Evolutionary conservation across 768 basidiomycete species (phyloP), one percentile per base, ranked within the genome.

Genomic region (Pisolithus tinctorius): DNA sequence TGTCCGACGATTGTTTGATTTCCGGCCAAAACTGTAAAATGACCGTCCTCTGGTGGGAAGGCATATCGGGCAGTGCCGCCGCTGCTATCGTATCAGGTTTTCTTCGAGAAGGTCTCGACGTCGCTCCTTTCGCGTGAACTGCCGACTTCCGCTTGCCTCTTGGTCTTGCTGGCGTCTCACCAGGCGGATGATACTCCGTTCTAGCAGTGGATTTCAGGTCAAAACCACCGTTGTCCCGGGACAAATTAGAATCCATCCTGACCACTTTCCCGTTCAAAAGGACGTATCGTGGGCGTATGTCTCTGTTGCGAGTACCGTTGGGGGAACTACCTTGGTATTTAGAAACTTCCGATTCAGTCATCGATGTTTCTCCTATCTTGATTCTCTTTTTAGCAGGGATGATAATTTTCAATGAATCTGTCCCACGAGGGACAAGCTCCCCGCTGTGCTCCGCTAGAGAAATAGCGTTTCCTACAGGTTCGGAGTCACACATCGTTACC

Each of bases 21-120:
- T 54, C 16, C 1, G 62, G 62, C 64, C 64, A 65, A 14, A 0
- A 30, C 1, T 17, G 31, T 5, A 47, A 25, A 36, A 36, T 36
- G 6, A 47, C 31, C 6, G 11, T 47, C 17, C 34, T 20, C 31
- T 34, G 45, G 13, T 47, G 10, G 6, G 48, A 25, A 4, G 47
- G 26, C 25, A 1, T 9, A 1, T 43, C 29, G 31, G 27, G 48
- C 3, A 36, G 20, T 20, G 45, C 7, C 7, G 10, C 23, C 20
- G 31, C 9, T 11, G n/a, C n/a, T 20, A 31, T 26, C 10, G 13
- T 17, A 17, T 36, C 30, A 20, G 13, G 6, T 10, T 17, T 31
- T 20, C 13, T 47, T 11, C 17, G 29, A 46, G 17, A 8, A 29
- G 11, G 11, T 25, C n/a, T 20, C 9, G 40, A 46, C 17, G 45